Conservation (phyloP, 2,329 filamentous ascomycete species). For the Cladophialophora chaetospira region DNA sequence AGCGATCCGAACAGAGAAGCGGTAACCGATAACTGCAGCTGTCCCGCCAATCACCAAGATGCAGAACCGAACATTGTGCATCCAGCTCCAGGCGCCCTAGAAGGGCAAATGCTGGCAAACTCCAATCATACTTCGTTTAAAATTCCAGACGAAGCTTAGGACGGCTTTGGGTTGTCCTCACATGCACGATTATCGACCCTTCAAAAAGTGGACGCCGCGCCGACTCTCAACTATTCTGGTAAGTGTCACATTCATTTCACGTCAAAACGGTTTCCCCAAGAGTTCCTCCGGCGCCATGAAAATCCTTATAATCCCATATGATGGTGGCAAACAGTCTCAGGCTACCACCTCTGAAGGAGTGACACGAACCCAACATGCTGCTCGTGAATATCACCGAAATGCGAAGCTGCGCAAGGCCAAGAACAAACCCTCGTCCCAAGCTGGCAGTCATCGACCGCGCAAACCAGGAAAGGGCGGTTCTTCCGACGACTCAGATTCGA, state of each 20-base stretch:
- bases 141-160: not conserved
- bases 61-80: too few relatives aligned
- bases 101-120: too few relatives aligned
- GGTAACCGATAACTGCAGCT: too few relatives aligned
- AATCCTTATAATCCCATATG: conserved; percentile 1
- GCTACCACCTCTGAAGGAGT: not conserved
- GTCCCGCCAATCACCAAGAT: too few relatives aligned
- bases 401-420: not conserved
- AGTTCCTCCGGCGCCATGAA: not conserved
- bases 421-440: not conserved
- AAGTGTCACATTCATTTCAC: not conserved
- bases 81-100: too few relatives aligned
- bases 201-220: not conserved
- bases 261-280: not conserved
- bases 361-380: not conserved
- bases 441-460: not conserved
- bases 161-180: not conserved
- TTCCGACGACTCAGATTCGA: not conserved
- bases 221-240: not conserved
- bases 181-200: not conserved
- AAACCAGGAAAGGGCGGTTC: not conserved
- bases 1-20: too few relatives aligned
- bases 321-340: not conserved
- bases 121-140: not conserved
- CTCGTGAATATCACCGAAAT: conserved; percentile 3